These are phyloP conservation scores for Didymella sp. DNA, from an alignment of 2,329 filamentous ascomycete species.

Conservation along the genomic window DNA sequence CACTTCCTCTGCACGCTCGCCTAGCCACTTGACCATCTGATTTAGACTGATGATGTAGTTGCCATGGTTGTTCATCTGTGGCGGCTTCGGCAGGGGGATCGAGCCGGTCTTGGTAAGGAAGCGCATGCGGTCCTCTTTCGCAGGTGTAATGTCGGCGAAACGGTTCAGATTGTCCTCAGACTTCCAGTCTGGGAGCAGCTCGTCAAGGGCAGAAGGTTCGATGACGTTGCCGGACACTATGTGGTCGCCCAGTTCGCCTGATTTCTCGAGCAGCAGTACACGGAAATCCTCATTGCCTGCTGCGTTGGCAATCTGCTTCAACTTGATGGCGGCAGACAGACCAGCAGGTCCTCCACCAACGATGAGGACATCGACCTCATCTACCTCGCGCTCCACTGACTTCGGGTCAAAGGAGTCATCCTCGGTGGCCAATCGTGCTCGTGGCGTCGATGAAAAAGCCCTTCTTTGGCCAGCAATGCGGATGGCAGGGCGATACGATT, in stretches of 20 bases:
- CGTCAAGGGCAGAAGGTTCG: conserved; percentile 84
- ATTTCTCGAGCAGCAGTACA: conserved; percentile 91
- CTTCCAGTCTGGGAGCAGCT: conserved; percentile 93
- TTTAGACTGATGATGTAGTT: conserved; percentile 98
- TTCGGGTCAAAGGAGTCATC: conserved; percentile 53
- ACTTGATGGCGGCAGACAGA: conserved; percentile 86
- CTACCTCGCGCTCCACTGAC: conserved; percentile 81
- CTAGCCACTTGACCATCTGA: conserved; percentile 94
- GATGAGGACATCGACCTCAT: conserved; percentile 96
- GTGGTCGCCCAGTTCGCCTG: conserved; percentile 91
- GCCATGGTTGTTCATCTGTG: conserved; percentile 97
- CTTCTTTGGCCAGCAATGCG: conserved; percentile 50
- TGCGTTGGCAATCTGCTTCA: conserved; percentile 95
- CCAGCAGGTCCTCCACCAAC: conserved; percentile 95
- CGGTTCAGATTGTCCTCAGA: conserved; percentile 84
- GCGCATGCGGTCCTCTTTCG: conserved; percentile 85
- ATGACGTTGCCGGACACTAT: conserved; percentile 96
- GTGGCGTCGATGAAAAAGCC: conserved; percentile 44
- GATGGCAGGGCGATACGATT: conserved; percentile 40
- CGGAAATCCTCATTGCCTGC: conserved; percentile 95
- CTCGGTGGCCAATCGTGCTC: conserved; percentile 37
- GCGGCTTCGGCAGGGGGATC: conserved; percentile 84
- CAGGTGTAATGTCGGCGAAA: conserved; percentile 87
- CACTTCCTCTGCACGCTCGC: conserved; percentile 92
- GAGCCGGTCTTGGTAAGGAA: conserved; percentile 84